A percentile compares a stretch with the other conserved stretches of the same genome.
phyloP scores from a whole-genome alignment of 2,329 filamentous ascomycete genomes.

The Epichloe glyceriae region DNA sequence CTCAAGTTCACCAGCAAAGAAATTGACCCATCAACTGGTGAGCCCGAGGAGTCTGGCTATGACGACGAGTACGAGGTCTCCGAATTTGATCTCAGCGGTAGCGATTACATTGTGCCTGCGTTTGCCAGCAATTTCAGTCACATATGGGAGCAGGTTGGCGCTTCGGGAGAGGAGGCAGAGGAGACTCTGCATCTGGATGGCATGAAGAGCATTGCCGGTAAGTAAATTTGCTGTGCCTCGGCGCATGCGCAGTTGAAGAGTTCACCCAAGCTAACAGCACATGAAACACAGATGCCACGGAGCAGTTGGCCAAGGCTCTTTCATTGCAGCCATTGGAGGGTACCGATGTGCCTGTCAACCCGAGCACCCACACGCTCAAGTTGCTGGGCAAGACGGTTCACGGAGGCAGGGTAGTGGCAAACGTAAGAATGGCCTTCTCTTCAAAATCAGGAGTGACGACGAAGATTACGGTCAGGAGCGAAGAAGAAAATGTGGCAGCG shows the following conservation, averaged over 20 bases:
- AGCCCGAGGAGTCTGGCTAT: conserved; percentile 84
- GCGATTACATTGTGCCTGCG: conserved; percentile 85
- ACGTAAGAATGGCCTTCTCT: conserved; percentile 86
- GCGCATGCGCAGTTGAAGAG: neutral
- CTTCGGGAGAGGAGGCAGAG: conserved; percentile 76
- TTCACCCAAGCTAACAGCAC: conserved; percentile 11
- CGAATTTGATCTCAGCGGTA: conserved; percentile 79
- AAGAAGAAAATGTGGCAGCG: conserved; percentile 82
- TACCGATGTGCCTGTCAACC: conserved; percentile 78
- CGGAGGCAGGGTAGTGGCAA: conserved; percentile 77
- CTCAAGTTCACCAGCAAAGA: conserved; percentile 98
- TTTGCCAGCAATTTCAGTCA: conserved; percentile 94
- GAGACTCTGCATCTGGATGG: conserved; percentile 82
- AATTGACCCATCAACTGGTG: conserved; percentile 85
- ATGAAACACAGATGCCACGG: conserved; percentile 63
- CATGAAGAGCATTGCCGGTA: conserved; percentile 87
- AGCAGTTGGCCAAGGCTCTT: conserved; percentile 73
- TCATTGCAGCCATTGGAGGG: conserved; percentile 91
- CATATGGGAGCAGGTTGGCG: conserved; percentile 86
- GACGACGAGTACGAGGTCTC: conserved; percentile 97
- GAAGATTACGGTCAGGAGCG: conserved; percentile 83
- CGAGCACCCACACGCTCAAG: conserved; percentile 87
- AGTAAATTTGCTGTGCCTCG: conserved; percentile 19
- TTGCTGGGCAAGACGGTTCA: conserved; percentile 89
- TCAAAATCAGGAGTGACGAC: conserved; percentile 89